Evolutionary conservation across 805 yeast genomes (phyloP).

Genomic region (Zygosaccharomyces bisporus): DNA sequence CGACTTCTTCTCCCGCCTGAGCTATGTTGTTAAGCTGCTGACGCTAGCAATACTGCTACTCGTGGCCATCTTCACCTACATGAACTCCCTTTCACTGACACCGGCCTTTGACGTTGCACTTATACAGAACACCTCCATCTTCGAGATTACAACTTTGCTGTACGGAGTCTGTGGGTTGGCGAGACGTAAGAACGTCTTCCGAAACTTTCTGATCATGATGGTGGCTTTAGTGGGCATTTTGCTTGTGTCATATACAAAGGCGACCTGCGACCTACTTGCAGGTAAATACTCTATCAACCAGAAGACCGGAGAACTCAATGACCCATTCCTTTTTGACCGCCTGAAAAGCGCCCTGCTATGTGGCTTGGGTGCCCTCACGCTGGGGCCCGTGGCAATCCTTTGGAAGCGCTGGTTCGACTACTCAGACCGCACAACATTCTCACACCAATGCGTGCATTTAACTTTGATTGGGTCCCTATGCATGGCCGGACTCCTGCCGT

Average conservation of each 20-base stretch:
- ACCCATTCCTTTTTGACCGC: conserved; percentile 37
- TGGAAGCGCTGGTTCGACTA: conserved; percentile 31
- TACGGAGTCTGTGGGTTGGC: conserved; percentile 32
- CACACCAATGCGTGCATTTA: conserved; percentile 21
- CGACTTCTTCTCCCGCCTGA: conserved; percentile 1
- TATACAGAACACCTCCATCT: conserved; percentile 32
- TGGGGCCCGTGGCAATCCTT: conserved; percentile 34
- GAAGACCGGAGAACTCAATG: conserved; percentile 35
- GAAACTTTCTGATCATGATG: conserved; percentile 31
- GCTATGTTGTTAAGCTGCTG: conserved; percentile 19
- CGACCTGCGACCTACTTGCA: conserved; percentile 33
- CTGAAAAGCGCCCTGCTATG: conserved; percentile 34
- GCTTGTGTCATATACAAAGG: conserved; percentile 34
- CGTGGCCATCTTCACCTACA: conserved; percentile 23
- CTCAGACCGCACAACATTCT: conserved; percentile 12
- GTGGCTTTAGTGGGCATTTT: conserved; percentile 29
- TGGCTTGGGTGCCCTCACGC: conserved; percentile 32
- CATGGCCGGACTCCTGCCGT: conserved; percentile 23
- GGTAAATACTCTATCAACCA: conserved; percentile 34
- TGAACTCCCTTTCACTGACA: conserved; percentile 26
- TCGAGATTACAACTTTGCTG: conserved; percentile 34
- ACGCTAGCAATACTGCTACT: conserved; percentile 22
- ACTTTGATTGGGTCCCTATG: conserved; percentile 22
- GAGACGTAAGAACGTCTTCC: conserved; percentile 25
- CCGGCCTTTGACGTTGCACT: conserved; percentile 35